Conservation (phyloP, 768 basidiomycete genomes). For the Leccinum fibrillosum region DNA sequence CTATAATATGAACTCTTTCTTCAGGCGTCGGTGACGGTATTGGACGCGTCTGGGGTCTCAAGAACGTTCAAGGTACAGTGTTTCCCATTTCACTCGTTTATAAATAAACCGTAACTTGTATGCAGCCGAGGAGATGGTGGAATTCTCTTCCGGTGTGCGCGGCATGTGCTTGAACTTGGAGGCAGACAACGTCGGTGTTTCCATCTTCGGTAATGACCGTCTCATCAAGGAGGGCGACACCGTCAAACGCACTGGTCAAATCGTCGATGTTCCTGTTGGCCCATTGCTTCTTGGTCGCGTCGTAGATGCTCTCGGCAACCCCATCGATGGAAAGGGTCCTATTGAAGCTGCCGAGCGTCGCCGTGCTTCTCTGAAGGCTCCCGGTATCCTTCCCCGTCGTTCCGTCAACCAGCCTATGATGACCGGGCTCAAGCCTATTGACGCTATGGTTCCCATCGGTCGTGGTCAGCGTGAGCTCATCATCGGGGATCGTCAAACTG, state of each 20-base stretch:
- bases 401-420: slow-evolving; percentile 99
- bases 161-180: slow-evolving; percentile 99
- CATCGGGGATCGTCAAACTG: slow-evolving; percentile 99
- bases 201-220: slow-evolving; percentile 98
- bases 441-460: slow-evolving; percentile 99
- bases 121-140: slow-evolving; percentile 99
- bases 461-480: slow-evolving; percentile 99
- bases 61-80: slow-evolving; percentile 88
- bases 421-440: slow-evolving; percentile 99
- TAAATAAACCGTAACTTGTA: slow-evolving; percentile 4
- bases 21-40: slow-evolving; percentile 99
- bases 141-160: slow-evolving; percentile 99
- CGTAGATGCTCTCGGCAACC: slow-evolving; percentile 99
- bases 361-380: slow-evolving; percentile 97
- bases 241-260: slow-evolving; percentile 99
- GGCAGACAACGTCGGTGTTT: slow-evolving; percentile 99
- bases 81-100: background rate
- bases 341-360: slow-evolving; percentile 92
- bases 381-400: slow-evolving; percentile 97
- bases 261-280: slow-evolving; percentile 99
- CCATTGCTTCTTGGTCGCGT: slow-evolving; percentile 97
- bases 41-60: slow-evolving; percentile 98
- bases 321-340: slow-evolving; percentile 99
- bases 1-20: slow-evolving; percentile 7
- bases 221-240: slow-evolving; percentile 99